Conservation (phyloP, 805 yeast species). For the Pachysolen tannophilus region DNA sequence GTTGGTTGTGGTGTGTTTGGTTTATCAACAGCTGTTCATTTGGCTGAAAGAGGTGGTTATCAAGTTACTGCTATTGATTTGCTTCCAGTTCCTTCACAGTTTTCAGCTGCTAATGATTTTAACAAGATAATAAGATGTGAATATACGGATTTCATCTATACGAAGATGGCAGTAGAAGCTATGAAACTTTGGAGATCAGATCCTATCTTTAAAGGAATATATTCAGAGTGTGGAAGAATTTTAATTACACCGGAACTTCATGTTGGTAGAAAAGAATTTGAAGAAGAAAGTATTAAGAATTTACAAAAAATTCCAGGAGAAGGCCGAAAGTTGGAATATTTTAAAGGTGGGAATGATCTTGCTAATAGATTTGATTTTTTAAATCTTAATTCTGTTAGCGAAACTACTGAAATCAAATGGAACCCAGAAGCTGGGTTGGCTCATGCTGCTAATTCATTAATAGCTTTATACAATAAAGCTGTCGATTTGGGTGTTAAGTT, state of each 20-base stretch:
- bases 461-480: slow-evolving; percentile 22
- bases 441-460: slow-evolving; percentile 30
- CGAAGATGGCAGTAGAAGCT: slow-evolving; percentile 38
- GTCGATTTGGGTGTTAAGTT: slow-evolving; percentile 25
- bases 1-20: slow-evolving; percentile 40
- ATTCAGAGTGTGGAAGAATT: slow-evolving; percentile 34
- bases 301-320: slow-evolving; percentile 20
- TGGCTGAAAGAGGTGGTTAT: slow-evolving; percentile 21
- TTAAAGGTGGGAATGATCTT: slow-evolving; percentile 23
- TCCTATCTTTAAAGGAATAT: slow-evolving; percentile 24
- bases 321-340: slow-evolving; percentile 20
- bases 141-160: slow-evolving; percentile 33
- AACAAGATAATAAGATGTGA: slow-evolving; percentile 43
- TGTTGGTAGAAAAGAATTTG: slow-evolving; percentile 30
- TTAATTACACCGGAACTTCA: slow-evolving; percentile 26
- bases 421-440: slow-evolving; percentile 37
- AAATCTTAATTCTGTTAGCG: slow-evolving; percentile 10
- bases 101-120: slow-evolving; percentile 40
- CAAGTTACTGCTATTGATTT: slow-evolving; percentile 31
- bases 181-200: slow-evolving; percentile 28
- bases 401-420: slow-evolving; percentile 13
- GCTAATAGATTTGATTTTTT: slow-evolving; percentile 16
- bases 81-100: slow-evolving; percentile 33
- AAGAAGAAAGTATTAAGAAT: slow-evolving; percentile 26
- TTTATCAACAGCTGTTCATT: slow-evolving; percentile 32